These are phyloP conservation scores for Beta lomatogona DNA, from an alignment of 179 eudicot genomes.

Conservation along the genomic window DNA sequence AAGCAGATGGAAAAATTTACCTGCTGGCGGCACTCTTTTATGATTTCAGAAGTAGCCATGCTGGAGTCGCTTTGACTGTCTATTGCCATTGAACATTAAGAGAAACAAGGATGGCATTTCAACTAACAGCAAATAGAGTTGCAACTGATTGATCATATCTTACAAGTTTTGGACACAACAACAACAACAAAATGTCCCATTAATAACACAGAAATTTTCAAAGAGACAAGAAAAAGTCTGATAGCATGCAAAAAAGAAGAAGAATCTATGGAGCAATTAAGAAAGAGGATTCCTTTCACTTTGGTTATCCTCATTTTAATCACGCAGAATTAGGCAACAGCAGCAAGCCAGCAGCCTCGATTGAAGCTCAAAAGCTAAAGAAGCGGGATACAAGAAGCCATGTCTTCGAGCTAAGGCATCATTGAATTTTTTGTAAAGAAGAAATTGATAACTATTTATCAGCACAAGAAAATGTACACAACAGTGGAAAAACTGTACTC, in stretches of 20 bases:
- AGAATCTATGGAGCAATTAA: neutral
- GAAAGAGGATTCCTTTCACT: neutral
- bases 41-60: slow-evolving; percentile 56
- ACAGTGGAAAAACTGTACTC: too few relatives aligned
- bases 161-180: neutral
- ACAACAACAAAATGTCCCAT: too few relatives aligned
- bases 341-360: neutral
- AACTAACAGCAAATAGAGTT: slow-evolving; percentile 10
- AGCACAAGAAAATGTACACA: too few relatives aligned
- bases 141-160: neutral
- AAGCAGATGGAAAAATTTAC: slow-evolving; percentile 32
- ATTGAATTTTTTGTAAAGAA: neutral
- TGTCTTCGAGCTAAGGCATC: neutral
- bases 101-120: slow-evolving; percentile 12
- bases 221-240: neutral
- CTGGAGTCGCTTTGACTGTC: slow-evolving; percentile 91
- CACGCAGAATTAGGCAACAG: neutral
- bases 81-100: slow-evolving; percentile 49
- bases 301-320: neutral
- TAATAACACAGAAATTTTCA: neutral
- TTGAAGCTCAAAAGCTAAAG: neutral
- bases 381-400: neutral
- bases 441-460: neutral
- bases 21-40: slow-evolving; percentile 80
- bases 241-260: neutral